Evolutionary conservation across 169 alveolate species (phyloP), one percentile per base, ranked within the genome.

Genomic region (Plasmodium chabaudi): DNA sequence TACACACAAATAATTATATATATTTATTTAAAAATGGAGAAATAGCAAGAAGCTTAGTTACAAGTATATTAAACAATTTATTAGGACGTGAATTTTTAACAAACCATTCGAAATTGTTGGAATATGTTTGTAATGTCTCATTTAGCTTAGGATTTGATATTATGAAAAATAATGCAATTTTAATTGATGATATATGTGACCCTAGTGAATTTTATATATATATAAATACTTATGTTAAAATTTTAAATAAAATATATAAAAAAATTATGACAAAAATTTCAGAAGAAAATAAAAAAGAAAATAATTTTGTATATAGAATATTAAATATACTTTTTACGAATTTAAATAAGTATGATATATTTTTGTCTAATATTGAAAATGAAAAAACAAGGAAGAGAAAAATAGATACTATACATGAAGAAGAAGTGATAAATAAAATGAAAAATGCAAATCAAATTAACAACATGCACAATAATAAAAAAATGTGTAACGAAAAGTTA

Each of bases 81-180:
- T 27, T 82, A 9, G 90, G 90, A 23, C 17, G 90, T 27, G 90
- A 82, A 23, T 82, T 82, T 42, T 72, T 82, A 42, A 68, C 86
- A 6, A 69, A 21, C 61, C 90, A 82, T 56, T 67, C 90, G 1
- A 82, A 82, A 21, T 23, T 82, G 1, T 61, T 82, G 5, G 90
- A 82, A 69, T 82, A 82, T 68, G 90, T 46, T 1, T 65, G 82
- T 56, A 82, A 46, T 60, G 90, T 57, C 0, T 56, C 72, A 9
- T 72, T 82, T 67, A 82, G 46, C 23, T 46, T 82, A 42, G 90
- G 90, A 17, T 82, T 82, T 49, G 84, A 82, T n/a, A 82, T 82
- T 5, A 68, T 82, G 71, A 82, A 82, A 42, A 82, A 82, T 67
- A 82, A 68, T 17, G 56, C 55, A 1, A 82, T 82, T 0, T 19